Evolutionary conservation across 768 basidiomycete species (phyloP).

Genomic region (Daedaleopsis sinensis): DNA sequence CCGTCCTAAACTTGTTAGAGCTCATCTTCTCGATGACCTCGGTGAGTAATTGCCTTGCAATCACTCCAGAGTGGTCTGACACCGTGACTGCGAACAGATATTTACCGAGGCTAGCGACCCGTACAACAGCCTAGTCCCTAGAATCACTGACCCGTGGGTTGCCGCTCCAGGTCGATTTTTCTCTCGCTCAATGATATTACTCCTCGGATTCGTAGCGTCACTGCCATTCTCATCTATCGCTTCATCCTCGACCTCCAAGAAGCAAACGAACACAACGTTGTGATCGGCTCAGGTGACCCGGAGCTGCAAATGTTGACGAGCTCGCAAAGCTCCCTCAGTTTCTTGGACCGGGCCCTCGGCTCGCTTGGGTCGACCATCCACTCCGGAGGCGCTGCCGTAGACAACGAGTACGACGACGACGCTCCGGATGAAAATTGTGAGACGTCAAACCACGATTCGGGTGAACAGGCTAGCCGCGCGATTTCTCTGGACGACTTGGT

Average conservation of each 20-base stretch:
- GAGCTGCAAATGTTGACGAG: not conserved
- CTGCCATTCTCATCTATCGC: constrained; percentile 5
- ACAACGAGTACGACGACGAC: not conserved
- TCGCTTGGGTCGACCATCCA: not conserved
- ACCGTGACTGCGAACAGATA: too few species aligned
- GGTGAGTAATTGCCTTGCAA: not conserved
- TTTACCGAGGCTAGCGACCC: not conserved
- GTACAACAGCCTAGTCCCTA: too few species aligned
- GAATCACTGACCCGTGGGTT: not conserved
- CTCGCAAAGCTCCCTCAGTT: not conserved
- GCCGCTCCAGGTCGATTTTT: not conserved
- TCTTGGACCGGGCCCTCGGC: not conserved
- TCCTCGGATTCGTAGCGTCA: not conserved
- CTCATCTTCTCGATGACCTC: not conserved
- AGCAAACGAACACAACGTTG: constrained; percentile 8
- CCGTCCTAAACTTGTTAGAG: not conserved
- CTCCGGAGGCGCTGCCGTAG: not conserved
- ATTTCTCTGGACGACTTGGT: too few species aligned
- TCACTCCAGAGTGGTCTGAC: not conserved
- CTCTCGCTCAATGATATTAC: not conserved
- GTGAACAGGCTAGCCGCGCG: too few species aligned
- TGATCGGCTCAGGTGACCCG: constrained; percentile 4
- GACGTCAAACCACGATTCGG: too few species aligned
- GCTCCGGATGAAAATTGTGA: too few species aligned
- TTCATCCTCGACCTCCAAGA: not conserved